Percentiles rank a stretch among this genome's conserved stretches.
Conservation (phyloP, 2,329 filamentous ascomycete genomes). For the Ceratocystis colombiana region DNA sequence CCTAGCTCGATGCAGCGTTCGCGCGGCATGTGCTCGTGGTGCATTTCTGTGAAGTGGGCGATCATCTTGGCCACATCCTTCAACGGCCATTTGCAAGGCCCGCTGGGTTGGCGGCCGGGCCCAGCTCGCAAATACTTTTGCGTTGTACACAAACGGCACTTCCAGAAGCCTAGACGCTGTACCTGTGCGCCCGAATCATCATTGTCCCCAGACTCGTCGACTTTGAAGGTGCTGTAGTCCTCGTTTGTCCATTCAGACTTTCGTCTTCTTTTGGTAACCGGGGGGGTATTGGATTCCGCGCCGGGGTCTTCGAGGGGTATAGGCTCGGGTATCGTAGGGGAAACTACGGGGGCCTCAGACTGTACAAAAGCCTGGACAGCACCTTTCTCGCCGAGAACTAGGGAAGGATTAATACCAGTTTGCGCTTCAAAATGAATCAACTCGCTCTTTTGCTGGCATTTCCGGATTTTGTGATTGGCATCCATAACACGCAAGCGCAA, state of each 20-base stretch:
- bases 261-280: slow-evolving; percentile 23
- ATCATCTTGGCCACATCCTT: slow-evolving; percentile 41
- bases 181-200: slow-evolving; percentile 28
- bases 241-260: slow-evolving; percentile 21
- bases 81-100: slow-evolving; percentile 40
- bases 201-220: slow-evolving; percentile 25
- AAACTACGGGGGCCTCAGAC: slow-evolving; percentile 16
- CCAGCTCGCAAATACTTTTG: slow-evolving; percentile 38
- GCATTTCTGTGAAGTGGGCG: slow-evolving; percentile 40
- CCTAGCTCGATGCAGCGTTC: slow-evolving; percentile 39
- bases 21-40: slow-evolving; percentile 36
- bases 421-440: slow-evolving; percentile 32
- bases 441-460: slow-evolving; percentile 35
- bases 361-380: slow-evolving; percentile 25
- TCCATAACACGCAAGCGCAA: slow-evolving; percentile 38
- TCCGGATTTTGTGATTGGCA: slow-evolving; percentile 38
- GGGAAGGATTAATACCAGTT: slow-evolving; percentile 23
- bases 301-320: slow-evolving; percentile 25
- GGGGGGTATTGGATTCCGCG: slow-evolving; percentile 12
- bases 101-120: slow-evolving; percentile 35
- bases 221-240: slow-evolving; percentile 20
- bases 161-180: slow-evolving; percentile 40
- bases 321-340: slow-evolving; percentile 19
- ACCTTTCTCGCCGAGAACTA: slow-evolving; percentile 26
- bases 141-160: slow-evolving; percentile 38